phyloP scores from a whole-genome alignment of 2,329 filamentous ascomycete species.

The Byssoonygena ceratinophila region DNA sequence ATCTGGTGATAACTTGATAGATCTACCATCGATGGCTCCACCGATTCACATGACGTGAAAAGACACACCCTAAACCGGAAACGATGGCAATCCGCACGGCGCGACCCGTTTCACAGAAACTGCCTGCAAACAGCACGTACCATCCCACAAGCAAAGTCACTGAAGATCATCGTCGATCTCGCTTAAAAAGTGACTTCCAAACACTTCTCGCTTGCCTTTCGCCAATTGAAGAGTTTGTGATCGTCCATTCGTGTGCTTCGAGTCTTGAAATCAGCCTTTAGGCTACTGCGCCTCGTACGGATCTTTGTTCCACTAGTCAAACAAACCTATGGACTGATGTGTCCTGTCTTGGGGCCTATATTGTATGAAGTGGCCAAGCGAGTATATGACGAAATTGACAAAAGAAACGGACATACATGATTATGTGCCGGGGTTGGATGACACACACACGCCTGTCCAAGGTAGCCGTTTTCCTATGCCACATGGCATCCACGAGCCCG shows the following conservation, averaged over 20 bases:
- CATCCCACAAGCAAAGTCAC: background rate
- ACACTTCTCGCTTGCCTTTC: constrained; percentile 5
- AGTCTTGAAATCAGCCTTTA: background rate
- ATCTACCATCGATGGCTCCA: constrained; percentile 6
- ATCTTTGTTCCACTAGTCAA: too few relatives aligned
- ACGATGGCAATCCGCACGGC: background rate
- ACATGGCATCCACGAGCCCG: constrained; percentile 10
- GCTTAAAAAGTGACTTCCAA: background rate
- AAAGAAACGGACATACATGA: background rate
- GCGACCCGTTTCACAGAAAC: background rate
- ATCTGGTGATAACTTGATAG: background rate
- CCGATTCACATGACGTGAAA: background rate
- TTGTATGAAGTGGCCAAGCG: too few relatives aligned
- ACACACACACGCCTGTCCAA: background rate
- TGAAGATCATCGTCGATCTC: constrained; percentile 9
- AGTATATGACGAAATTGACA: background rate
- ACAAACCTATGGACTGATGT: too few relatives aligned
- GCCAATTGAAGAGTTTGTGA: background rate
- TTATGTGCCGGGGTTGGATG: background rate
- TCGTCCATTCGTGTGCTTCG: too few relatives aligned
- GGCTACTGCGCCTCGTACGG: too few relatives aligned
- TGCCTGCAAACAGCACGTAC: background rate
- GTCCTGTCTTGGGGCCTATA: too few relatives aligned
- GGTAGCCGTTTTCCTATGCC: background rate
- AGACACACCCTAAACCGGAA: background rate